Percentiles rank a stretch among this genome's conserved stretches.
phyloP scores from a whole-genome alignment of 1,284 basidiomycete species.

The Lignosus rhinocerotis region DNA sequence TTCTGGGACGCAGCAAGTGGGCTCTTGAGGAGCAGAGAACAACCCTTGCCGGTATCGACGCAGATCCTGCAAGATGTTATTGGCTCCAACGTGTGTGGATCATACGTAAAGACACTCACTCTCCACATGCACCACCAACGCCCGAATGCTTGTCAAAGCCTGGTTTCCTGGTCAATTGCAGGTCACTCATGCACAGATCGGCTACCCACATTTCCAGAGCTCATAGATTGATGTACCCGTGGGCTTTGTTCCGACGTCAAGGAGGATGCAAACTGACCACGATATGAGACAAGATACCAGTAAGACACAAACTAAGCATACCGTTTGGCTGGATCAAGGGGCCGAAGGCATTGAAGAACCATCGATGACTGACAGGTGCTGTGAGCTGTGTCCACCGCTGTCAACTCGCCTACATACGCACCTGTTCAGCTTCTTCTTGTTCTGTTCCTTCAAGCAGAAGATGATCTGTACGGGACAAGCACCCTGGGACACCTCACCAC shows the following conservation, averaged over 20 bases:
- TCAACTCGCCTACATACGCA: background rate
- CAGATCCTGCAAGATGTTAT: constrained; percentile 58
- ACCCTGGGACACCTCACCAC: constrained; percentile 84
- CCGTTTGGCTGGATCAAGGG: constrained; percentile 84
- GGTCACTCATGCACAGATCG: background rate
- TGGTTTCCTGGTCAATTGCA: constrained; percentile 24
- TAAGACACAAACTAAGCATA: constrained; percentile 29
- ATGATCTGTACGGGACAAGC: constrained; percentile 88
- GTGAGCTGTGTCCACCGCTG: constrained; percentile 1
- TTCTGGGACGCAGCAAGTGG: constrained; percentile 92
- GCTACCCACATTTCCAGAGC: constrained; percentile 80
- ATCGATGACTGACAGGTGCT: constrained; percentile 66
- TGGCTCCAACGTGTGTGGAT: background rate
- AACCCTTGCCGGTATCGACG: constrained; percentile 80
- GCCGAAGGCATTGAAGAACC: constrained; percentile 98
- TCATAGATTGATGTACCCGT: constrained; percentile 94
- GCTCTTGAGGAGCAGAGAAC: constrained; percentile 78
- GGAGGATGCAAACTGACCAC: constrained; percentile 71
- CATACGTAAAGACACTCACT: constrained; percentile 48
- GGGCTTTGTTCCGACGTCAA: constrained; percentile 94
- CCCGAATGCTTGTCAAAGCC: constrained; percentile 89
- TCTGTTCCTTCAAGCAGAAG: constrained; percentile 94
- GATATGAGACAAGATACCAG: background rate
- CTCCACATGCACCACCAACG: constrained; percentile 94
- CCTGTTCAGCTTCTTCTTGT: constrained; percentile 90